These are phyloP conservation scores for Nemania sp. DNA, from an alignment of 2,329 filamentous ascomycete species.

Conservation along the genomic window DNA sequence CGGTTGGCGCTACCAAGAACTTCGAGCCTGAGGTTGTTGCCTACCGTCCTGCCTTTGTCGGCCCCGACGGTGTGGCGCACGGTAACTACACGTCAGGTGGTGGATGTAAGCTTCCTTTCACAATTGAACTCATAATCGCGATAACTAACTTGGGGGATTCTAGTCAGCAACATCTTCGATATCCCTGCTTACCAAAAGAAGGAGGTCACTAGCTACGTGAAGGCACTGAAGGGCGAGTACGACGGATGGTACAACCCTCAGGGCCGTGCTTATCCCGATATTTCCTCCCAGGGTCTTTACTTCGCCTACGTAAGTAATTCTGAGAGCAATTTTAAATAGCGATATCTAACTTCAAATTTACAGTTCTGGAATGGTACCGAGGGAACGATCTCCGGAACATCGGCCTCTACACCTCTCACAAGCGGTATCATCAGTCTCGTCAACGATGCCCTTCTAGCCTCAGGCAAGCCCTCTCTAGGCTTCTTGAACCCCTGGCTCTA, in stretches of 20 bases:
- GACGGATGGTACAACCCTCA: slow-evolving; percentile 57
- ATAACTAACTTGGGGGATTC: too few relatives aligned
- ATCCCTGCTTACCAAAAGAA: slow-evolving; percentile 57
- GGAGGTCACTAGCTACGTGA: slow-evolving; percentile 55
- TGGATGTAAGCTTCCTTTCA: slow-evolving; percentile 50
- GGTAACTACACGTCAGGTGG: slow-evolving; percentile 50
- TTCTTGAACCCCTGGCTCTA: slow-evolving; percentile 61
- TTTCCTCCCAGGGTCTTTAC: slow-evolving; percentile 52
- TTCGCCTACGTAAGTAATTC: too few relatives aligned
- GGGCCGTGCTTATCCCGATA: slow-evolving; percentile 61
- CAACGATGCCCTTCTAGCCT: slow-evolving; percentile 69
- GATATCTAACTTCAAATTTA: too few relatives aligned
- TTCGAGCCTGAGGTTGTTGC: slow-evolving; percentile 54
- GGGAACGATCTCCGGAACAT: slow-evolving; percentile 61
- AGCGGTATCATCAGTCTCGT: slow-evolving; percentile 69
- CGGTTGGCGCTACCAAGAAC: slow-evolving; percentile 50
- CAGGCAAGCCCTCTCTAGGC: slow-evolving; percentile 58
- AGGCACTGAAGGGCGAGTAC: slow-evolving; percentile 58
- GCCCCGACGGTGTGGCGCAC: slow-evolving; percentile 39
- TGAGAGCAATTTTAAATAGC: too few relatives aligned
- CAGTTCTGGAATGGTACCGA: slow-evolving; percentile 53
- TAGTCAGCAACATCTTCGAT: slow-evolving; percentile 58
- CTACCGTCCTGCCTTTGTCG: slow-evolving; percentile 50
- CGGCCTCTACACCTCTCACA: slow-evolving; percentile 67
- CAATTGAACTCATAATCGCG: too few relatives aligned